Percentiles rank a stretch among this genome's conserved stretches.
Evolutionary conservation across 2,329 filamentous ascomycete genomes (phyloP).

Genomic region (Cercospora sp.): DNA sequence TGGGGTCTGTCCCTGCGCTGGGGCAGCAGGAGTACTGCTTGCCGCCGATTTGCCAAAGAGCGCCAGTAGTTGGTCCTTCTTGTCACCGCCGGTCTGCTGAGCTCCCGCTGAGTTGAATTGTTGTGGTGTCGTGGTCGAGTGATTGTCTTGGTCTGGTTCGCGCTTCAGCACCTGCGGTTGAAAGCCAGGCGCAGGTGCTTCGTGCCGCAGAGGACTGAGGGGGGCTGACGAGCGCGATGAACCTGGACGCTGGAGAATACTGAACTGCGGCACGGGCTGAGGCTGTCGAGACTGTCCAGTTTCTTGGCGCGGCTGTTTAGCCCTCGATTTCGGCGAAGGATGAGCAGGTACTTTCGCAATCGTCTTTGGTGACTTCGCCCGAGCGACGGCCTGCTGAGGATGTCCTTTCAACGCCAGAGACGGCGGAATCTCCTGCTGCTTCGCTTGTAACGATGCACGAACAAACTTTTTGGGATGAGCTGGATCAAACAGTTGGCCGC

Average conservation of each 20-base stretch:
- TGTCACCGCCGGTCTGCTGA: conserved; percentile 18
- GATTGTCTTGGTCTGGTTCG: conserved; percentile 20
- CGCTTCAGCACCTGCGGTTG: conserved; percentile 37
- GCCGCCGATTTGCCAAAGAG: conserved; percentile 30
- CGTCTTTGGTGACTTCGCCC: background rate
- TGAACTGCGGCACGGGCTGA: conserved; percentile 30
- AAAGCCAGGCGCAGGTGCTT: conserved; percentile 28
- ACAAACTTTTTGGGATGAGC: conserved; percentile 23
- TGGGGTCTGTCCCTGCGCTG: background rate
- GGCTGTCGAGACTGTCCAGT: conserved; percentile 20
- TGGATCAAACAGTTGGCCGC: conserved; percentile 29
- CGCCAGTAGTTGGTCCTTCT: conserved; percentile 35
- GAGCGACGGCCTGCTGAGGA: background rate
- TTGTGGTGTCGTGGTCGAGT: conserved; percentile 12
- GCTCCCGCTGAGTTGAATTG: background rate
- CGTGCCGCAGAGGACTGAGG: conserved; percentile 29
- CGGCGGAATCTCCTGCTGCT: conserved; percentile 13
- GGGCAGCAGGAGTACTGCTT: conserved; percentile 3
- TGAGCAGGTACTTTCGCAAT: conserved; percentile 16
- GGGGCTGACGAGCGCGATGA: conserved; percentile 25
- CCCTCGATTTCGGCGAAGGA: conserved; percentile 16
- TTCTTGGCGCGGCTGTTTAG: conserved; percentile 16
- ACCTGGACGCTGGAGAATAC: conserved; percentile 35
- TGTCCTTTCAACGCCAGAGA: background rate
- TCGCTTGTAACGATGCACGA: conserved; percentile 14